Conservation (phyloP, 139 green algal species). For the Auxenochlorella pyrenoidosa region DNA sequence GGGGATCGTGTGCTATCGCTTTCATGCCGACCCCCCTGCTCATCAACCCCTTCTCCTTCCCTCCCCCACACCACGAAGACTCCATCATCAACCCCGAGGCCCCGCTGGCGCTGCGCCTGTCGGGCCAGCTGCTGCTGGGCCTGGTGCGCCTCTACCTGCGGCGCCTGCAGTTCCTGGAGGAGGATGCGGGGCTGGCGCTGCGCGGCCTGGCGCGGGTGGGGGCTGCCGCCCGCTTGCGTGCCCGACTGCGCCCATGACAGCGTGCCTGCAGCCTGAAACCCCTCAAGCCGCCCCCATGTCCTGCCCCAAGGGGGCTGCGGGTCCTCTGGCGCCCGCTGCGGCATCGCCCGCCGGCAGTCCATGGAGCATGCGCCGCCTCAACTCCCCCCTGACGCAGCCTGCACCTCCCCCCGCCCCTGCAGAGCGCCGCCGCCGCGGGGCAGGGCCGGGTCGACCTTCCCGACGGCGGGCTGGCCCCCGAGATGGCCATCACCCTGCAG, state of each 20-base stretch:
- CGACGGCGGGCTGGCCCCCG: constrained; percentile 54
- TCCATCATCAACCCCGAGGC: constrained; percentile 94
- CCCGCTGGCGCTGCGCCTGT: constrained; percentile 93
- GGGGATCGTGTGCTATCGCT: not conserved
- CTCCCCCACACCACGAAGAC: constrained; percentile 65
- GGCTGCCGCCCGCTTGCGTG: too few relatives aligned
- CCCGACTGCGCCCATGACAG: too few relatives aligned
- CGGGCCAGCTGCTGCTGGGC: constrained; percentile 95
- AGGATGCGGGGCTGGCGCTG: constrained; percentile 79
- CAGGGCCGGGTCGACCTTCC: constrained; percentile 70
- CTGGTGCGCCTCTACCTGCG: constrained; percentile 92
- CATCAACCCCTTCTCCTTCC: not conserved
- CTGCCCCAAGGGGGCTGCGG: not conserved
- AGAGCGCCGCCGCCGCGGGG: constrained; percentile 10
- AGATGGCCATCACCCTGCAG: constrained; percentile 77
- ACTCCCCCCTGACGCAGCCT: too few relatives aligned
- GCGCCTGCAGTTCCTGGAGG: constrained; percentile 82
- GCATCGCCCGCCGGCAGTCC: too few relatives aligned
- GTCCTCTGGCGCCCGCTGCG: not conserved
- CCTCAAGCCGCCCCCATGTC: too few relatives aligned
- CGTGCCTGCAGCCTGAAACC: too few relatives aligned
- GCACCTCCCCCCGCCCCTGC: not conserved
- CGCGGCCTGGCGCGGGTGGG: constrained; percentile 60
- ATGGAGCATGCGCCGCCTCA: not conserved
- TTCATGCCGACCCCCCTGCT: not conserved